phyloP scores from a whole-genome alignment of 192 early-diverging fungal species.

The Lunasporangiospora selenospora region DNA sequence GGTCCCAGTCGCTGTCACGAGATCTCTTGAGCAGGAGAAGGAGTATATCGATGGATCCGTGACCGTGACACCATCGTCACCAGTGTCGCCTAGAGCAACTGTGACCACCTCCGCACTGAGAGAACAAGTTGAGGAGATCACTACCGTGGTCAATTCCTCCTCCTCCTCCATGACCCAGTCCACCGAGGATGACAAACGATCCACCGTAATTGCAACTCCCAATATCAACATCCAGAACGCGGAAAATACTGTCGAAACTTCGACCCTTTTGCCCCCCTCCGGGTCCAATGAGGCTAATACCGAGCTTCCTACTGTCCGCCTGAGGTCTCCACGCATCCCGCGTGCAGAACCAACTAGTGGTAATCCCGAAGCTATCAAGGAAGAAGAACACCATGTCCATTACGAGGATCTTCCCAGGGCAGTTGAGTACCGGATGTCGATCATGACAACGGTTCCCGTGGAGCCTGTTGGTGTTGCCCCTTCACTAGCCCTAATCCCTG shows the following conservation, averaged over 20 bases:
- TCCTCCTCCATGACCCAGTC: neutral
- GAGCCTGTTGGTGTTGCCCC: constrained; percentile 23
- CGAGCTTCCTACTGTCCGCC: too few species aligned
- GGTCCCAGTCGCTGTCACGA: neutral
- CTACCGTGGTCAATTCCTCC: neutral
- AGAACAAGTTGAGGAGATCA: neutral
- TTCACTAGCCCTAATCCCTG: too few species aligned
- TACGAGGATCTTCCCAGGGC: constrained; percentile 39
- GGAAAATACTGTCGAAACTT: too few species aligned
- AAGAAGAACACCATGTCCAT: constrained; percentile 39
- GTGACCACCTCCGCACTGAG: neutral
- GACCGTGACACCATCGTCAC: neutral
- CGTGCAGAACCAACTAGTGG: too few species aligned
- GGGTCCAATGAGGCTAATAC: too few species aligned
- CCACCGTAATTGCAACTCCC: too few species aligned
- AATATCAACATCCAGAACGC: too few species aligned
- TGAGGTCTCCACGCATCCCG: too few species aligned
- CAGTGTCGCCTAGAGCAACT: neutral
- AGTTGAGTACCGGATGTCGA: constrained; percentile 38
- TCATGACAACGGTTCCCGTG: constrained; percentile 40
- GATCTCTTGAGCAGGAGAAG: neutral
- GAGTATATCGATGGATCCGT: too few species aligned
- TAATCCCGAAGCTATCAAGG: neutral
- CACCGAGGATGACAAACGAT: neutral
- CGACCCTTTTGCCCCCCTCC: too few species aligned